Conservation (phyloP, 2,329 filamentous ascomycete genomes). For the Ophiocordyceps robertsii region DNA sequence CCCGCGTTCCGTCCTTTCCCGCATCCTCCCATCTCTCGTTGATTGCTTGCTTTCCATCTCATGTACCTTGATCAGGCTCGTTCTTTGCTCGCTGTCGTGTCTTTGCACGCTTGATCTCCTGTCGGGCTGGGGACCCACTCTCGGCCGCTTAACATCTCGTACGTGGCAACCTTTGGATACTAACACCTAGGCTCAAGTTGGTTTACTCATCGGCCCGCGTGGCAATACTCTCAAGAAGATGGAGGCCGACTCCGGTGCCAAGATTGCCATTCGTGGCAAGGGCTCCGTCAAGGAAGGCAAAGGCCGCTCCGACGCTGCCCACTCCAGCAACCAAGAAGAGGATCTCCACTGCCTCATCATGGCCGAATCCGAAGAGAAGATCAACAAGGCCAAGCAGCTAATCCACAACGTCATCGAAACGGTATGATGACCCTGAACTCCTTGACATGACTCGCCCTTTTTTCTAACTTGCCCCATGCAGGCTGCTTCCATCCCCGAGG, state of each 20-base stretch:
- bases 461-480: slow-evolving; percentile 21
- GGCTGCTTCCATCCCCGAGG: slow-evolving; percentile 97
- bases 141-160: slow-evolving; percentile 2
- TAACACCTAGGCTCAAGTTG: slow-evolving; percentile 99
- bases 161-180: slow-evolving; percentile 32
- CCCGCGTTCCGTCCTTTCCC: background rate
- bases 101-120: background rate
- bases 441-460: background rate
- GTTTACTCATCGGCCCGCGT: slow-evolving; percentile 99
- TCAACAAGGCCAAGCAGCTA: slow-evolving; percentile 96
- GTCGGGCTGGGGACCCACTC: slow-evolving; percentile 1
- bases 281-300: slow-evolving; percentile 99
- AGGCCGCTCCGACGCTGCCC: slow-evolving; percentile 93
- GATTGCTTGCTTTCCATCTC: no score
- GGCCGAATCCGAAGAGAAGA: slow-evolving; percentile 98
- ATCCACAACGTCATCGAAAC: slow-evolving; percentile 99
- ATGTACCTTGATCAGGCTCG: background rate
- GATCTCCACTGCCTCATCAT: slow-evolving; percentile 98
- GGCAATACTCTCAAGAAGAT: slow-evolving; percentile 99
- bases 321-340: slow-evolving; percentile 99
- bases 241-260: slow-evolving; percentile 93
- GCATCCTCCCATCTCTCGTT: background rate
- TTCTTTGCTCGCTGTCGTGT: background rate
- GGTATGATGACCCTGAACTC: slow-evolving; percentile 38
- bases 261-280: slow-evolving; percentile 99